Base-by-base conservation (phyloP, 2,329 filamentous ascomycete genomes). In the Leptographium procerum region DNA sequence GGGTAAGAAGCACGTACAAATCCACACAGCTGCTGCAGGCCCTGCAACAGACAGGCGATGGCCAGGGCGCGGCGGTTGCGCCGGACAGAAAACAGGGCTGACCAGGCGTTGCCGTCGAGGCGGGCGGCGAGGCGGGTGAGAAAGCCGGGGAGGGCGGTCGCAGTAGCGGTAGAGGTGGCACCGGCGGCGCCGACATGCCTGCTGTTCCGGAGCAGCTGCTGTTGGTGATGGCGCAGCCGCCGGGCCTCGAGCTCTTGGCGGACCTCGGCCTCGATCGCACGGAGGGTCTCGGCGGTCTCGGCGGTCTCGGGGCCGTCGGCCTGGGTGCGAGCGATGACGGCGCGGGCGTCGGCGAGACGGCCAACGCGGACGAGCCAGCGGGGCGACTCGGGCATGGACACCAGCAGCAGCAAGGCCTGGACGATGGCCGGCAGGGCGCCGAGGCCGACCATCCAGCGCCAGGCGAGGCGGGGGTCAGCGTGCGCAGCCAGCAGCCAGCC, bases 401-500 rank as follows among this genome's bases (percentile, higher is more conserved):
- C 76, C 2, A 83, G 65, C 60, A 96, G 73, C 60, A 96, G 73
- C 0, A 77, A 68, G 6, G 83, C 80, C 69, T 96, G 92, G 4
- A 91, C 58, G 0, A 81, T 69, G 0, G 91, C 91, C 0, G 92
- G 92, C 29, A 87, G 61, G 10, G 88, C 88, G 0, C 91, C 92
- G 0, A 96, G 71, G 0, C 91, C 91, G 0, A 96, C 91, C 82
- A 96, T 91, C 85, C 88, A 95, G 55, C 90, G 78, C 91, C 92
- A 97, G 1, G 87, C 89, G 14, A 78, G 80, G 40, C 66, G 68
- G 26, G 69, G 65, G 59, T 73, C 69, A 0, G 75, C 80, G 59
- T 76, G 75, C 58, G 80, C 77, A 7, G 83, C 79, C 52, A 95
- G 86, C 0, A 78, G 70, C 87, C 88, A 96, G 1, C 92, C 92